Conservation (phyloP, 345 rosid genomes). For the Lumnitzera racemosa region DNA sequence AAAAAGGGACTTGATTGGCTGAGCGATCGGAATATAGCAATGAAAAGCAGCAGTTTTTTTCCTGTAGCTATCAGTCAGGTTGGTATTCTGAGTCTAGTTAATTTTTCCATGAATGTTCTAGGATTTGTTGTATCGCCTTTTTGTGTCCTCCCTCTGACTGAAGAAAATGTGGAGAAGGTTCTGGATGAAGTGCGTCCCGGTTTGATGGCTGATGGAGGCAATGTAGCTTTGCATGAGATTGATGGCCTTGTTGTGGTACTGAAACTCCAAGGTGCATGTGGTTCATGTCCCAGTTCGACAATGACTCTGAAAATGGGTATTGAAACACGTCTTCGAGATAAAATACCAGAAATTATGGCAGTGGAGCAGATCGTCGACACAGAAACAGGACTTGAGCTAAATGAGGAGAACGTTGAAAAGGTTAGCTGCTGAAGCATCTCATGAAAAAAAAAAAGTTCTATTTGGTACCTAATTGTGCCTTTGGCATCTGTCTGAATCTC, state of each 20-base stretch:
- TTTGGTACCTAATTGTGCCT: not conserved
- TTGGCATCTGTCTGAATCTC: no score
- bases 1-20: no score
- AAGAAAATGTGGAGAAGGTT: conserved; percentile 87
- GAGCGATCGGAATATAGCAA: no score
- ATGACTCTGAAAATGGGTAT: conserved; percentile 96
- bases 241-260: conserved; percentile 90
- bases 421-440: conserved; percentile 22
- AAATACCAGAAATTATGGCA: conserved; percentile 79
- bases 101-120: conserved; percentile 7
- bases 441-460: not conserved
- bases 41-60: no score
- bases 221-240: conserved; percentile 88
- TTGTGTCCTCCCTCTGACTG: conserved; percentile 71
- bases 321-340: conserved; percentile 77
- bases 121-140: conserved; percentile 52
- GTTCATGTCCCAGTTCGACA: conserved; percentile 93
- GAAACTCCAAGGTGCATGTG: conserved; percentile 94
- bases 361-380: conserved; percentile 86
- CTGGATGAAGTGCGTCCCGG: conserved; percentile 80
- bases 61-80: no score
- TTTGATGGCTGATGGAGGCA: conserved; percentile 94
- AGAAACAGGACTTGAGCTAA: conserved; percentile 75
- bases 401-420: conserved; percentile 72
- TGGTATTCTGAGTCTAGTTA: conserved; percentile 2